Base-by-base conservation (phyloP, 75 land plant species). In the Larix kaempferi region DNA sequence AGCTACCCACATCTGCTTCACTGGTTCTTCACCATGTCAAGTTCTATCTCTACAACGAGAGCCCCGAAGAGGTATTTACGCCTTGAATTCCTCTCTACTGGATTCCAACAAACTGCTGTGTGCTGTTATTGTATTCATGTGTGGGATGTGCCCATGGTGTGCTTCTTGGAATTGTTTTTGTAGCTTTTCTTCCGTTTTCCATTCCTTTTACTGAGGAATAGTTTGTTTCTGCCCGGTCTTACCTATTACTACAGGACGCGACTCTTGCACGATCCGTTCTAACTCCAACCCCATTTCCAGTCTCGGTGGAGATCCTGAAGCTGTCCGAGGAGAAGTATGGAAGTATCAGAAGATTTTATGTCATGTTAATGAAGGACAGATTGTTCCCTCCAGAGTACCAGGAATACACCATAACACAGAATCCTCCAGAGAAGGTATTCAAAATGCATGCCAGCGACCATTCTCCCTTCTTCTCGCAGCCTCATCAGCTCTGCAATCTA, bases 401-500 rank as follows among this genome's bases (percentile, higher is more conserved):
- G 74, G 71, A 83, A 39, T 14, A 35, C 59, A 74, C 65, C 19
- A 64, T 83, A 21, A 37, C 27, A 6, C 61, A 59, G 27, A 83
- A 83, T 71, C 82, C 82, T 6, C 82, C 82, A 8, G 82, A 79
- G 82, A 26, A 33, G 35, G 73, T 80, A 15, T 73, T 83, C 55
- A 44, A 67, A 39, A 25, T 83, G 69, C 27, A 74, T n/a, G 57
- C 49, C 33, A 80, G 78, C 17, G 84, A 82, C 63, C 84, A 83
- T 21, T 59, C 78, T 15, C 83, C 83, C 12, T 83, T 83, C 72
- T 74, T 83, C 74, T 79, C 82, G 13, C 76, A 57, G 10, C 84
- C 84, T 75, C 21, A 52, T 7, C 65, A 73, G 52, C 82, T 83
- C 56, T 57, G 64, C 63, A 56, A 67, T 16, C 44, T 19, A n/a